Evolutionary conservation across 768 basidiomycete genomes (phyloP).

Genomic region (Tricholoma flavovirens): DNA sequence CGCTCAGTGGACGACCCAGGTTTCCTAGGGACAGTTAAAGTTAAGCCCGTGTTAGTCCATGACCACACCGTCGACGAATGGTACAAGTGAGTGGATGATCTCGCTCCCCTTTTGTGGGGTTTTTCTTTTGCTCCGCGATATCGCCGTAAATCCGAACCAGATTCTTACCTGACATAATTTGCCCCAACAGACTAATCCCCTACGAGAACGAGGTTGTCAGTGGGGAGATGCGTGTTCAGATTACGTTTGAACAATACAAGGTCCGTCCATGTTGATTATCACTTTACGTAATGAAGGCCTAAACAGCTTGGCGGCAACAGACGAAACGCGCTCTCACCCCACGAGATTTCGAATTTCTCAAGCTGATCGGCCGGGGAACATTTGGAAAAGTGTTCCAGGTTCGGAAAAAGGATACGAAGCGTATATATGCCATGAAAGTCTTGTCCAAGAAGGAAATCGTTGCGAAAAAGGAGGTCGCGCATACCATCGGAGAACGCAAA

Average conservation of each 20-base stretch:
- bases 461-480: slow-evolving; percentile 98
- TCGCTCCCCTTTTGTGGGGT: background rate
- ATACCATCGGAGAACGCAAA: slow-evolving; percentile 99
- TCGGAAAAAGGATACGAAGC: slow-evolving; percentile 94
- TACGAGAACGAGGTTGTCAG: slow-evolving; percentile 78
- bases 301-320: slow-evolving; percentile 31
- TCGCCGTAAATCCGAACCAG: slow-evolving; percentile 11
- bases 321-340: slow-evolving; percentile 85
- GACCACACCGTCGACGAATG: slow-evolving; percentile 95
- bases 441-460: slow-evolving; percentile 98
- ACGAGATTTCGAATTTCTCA: slow-evolving; percentile 96
- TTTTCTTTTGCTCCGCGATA: slow-evolving; percentile 9
- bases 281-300: slow-evolving; percentile 10
- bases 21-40: slow-evolving; percentile 87
- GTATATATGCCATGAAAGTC: slow-evolving; percentile 99
- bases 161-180: slow-evolving; percentile 9
- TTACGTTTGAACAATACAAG: slow-evolving; percentile 89
- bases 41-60: slow-evolving; percentile 87
- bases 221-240: slow-evolving; percentile 92
- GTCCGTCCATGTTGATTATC: slow-evolving; percentile 38
- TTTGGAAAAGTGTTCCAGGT: slow-evolving; percentile 99
- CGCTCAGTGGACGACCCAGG: slow-evolving; percentile 73
- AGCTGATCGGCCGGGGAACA: slow-evolving; percentile 96
- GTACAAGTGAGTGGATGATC: slow-evolving; percentile 70
- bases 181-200: slow-evolving; percentile 53